Percentiles rank a stretch among this genome's conserved stretches.
Conservation (phyloP, 768 basidiomycete genomes). For the Amanita phalloides region DNA sequence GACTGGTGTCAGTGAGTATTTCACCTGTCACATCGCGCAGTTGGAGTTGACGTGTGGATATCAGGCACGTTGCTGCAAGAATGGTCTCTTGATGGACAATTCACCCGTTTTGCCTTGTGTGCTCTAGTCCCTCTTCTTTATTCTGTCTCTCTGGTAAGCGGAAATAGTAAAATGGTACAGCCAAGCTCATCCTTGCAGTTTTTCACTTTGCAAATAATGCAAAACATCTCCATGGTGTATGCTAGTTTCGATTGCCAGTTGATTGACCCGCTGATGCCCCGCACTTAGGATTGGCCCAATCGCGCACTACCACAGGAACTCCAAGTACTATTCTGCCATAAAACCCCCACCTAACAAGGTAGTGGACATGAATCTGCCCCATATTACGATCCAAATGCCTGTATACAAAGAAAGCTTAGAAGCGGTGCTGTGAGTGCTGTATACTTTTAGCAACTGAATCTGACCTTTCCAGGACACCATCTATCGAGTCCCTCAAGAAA, state of each 20-base stretch:
- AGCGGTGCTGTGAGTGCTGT: conserved; percentile 44
- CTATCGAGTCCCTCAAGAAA: conserved; percentile 63
- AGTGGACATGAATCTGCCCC: conserved; percentile 51
- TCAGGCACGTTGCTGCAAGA: conserved; percentile 48
- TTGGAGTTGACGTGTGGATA: background rate
- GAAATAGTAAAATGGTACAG: conserved; percentile 10
- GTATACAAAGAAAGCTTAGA: conserved; percentile 78
- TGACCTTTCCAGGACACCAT: conserved; percentile 29
- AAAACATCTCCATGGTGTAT: conserved; percentile 58
- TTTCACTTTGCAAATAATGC: conserved; percentile 63
- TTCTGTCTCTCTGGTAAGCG: conserved; percentile 54
- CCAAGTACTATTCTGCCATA: conserved; percentile 67
- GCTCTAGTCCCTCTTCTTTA: conserved; percentile 55
- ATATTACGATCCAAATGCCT: conserved; percentile 75
- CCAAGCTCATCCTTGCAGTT: conserved; percentile 34
- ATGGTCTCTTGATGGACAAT: conserved; percentile 49
- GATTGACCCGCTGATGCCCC: conserved; percentile 11
- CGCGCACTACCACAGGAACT: conserved; percentile 69
- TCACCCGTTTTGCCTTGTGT: conserved; percentile 52
- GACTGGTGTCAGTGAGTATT: conserved; percentile 41
- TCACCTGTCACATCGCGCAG: background rate
- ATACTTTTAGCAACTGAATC: background rate
- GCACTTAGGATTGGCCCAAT: conserved; percentile 58
- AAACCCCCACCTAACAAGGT: conserved; percentile 37
- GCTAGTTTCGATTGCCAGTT: conserved; percentile 10